Evolutionary conservation across 805 yeast species (phyloP), one percentile per base, ranked within the genome.

Genomic region (Metschnikowia arizonensis): DNA sequence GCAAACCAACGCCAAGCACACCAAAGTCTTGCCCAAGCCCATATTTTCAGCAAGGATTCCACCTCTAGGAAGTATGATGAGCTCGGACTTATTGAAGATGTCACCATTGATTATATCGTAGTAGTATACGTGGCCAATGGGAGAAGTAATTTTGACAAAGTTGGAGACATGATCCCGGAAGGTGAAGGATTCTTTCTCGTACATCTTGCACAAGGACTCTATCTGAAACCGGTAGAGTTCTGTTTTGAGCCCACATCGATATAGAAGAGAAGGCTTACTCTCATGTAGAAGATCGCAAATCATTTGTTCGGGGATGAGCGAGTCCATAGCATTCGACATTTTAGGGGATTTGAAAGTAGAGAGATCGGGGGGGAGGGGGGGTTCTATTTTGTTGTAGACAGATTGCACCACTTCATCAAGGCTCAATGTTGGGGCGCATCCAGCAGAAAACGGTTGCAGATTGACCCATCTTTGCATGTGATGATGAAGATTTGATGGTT

Each of bases 11-110:
- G 82, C 77, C 23, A 81, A 60, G 52, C 83, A 79, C 4, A 81
- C 80, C 40, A 79, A 69, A 0, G 86, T 81, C 56, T 81, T 81
- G 0, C 86, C 86, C 32, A 80, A 63, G 0, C 86, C 86, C 85
- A 81, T 81, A 69, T 79, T 80, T 47, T 81, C 86, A 1, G 85
- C 85, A 12, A 81, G 58, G 4, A 81, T 78, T 0, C 85, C 86
- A 15, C 85, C 85, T 51, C 76, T 64, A 0, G 85, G 81, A 2
- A 79, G 64, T 11, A 53, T 53, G 50, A 70, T 79, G 3, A 60
- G 55, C 17, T 68, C 74, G 0, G 85, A 79, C 2, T 56, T 47
- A 1, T 23, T 17, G 18, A 54, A 58, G 25, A 78, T 62, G 3
- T 51, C 49, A 26, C 66, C 50, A 0, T 52, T 54, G 3, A 55